Conservation (phyloP, 208 protist species). For the Leishmania mexicana region DNA sequence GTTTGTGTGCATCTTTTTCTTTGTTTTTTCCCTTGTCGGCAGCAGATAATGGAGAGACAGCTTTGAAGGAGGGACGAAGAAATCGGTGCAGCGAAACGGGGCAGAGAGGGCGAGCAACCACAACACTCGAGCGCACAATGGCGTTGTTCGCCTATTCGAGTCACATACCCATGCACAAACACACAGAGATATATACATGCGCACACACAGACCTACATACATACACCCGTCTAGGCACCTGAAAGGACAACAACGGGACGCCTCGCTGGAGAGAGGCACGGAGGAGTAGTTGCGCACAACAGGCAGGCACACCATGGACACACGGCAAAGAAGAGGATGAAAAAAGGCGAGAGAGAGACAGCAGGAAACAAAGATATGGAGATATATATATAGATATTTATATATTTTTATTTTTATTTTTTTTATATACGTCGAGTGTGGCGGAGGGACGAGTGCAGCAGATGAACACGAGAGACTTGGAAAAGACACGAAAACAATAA, state of each 20-base stretch:
- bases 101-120: background rate
- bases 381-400: no score
- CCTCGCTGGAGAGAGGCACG: background rate
- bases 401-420: no score
- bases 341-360: background rate
- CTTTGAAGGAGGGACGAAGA: background rate
- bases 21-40: background rate
- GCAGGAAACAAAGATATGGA: background rate
- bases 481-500: constrained; percentile 7
- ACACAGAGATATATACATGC: background rate
- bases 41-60: background rate
- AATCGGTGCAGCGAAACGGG: background rate
- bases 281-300: constrained; percentile 8
- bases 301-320: constrained; percentile 26
- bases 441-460: background rate
- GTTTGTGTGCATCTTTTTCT: background rate
- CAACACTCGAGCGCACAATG: background rate
- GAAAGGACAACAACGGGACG: background rate
- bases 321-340: constrained; percentile 4
- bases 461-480: background rate
- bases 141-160: background rate
- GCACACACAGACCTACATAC: background rate
- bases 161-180: background rate
- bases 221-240: background rate
- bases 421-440: background rate